Percentiles rank a stretch among this genome's conserved stretches.
Conservation (phyloP, 768 basidiomycete species). For the Dictyophora rubrovolvata region DNA sequence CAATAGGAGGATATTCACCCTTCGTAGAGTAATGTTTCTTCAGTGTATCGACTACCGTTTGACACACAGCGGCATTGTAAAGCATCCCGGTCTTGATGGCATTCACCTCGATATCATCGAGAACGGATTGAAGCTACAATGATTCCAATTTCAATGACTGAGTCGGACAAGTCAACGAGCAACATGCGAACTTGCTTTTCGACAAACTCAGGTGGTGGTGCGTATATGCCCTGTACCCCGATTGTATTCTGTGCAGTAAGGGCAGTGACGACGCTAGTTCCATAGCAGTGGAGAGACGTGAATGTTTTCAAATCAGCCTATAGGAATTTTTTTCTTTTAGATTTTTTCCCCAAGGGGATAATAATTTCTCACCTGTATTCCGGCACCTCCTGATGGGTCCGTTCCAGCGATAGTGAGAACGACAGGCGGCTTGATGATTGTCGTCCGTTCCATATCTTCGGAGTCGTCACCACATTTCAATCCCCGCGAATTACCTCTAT, state of each 20-base stretch:
- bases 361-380: conserved; percentile 57
- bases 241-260: conserved; percentile 83
- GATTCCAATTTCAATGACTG: not conserved
- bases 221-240: conserved; percentile 69
- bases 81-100: conserved; percentile 92
- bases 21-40: conserved; percentile 26
- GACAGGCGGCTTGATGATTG: conserved; percentile 16
- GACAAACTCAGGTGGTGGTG: conserved; percentile 60
- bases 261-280: conserved; percentile 73
- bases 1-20: conserved; percentile 37
- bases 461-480: not conserved
- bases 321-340: not conserved
- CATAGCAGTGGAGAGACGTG: conserved; percentile 69
- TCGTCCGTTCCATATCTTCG: not conserved
- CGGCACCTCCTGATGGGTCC: conserved; percentile 80
- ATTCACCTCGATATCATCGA: conserved; percentile 59
- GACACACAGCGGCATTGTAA: conserved; percentile 44
- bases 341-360: not conserved
- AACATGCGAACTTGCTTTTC: conserved; percentile 51
- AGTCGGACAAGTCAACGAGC: not conserved
- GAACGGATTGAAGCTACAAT: conserved; percentile 54
- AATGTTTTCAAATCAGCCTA: conserved; percentile 86
- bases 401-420: conserved; percentile 72
- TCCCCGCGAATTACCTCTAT: not conserved
- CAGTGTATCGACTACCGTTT: conserved; percentile 42